phyloP scores from a whole-genome alignment of 1,139 yeast species.

The Kluyveromyces sp. region DNA sequence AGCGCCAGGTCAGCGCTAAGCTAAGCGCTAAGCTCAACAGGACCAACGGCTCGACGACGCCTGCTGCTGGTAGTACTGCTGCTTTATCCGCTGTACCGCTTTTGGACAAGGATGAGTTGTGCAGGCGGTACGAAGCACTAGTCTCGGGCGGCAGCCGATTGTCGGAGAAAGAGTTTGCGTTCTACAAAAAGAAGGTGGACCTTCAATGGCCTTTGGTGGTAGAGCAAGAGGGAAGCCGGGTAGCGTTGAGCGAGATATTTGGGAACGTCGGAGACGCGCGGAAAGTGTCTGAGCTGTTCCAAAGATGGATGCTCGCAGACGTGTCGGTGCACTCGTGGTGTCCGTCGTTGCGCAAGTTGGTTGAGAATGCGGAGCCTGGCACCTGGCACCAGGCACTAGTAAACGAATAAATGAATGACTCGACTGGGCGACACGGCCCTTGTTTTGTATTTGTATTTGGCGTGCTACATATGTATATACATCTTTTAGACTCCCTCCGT shows the following conservation, averaged over 20 bases:
- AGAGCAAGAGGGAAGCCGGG: constrained; percentile 15
- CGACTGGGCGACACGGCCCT: too few species aligned
- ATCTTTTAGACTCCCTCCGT: neutral
- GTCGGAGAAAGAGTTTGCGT: constrained; percentile 20
- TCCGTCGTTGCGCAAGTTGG: constrained; percentile 28
- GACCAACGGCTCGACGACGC: too few species aligned
- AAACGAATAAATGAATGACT: too few species aligned
- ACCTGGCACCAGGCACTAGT: neutral
- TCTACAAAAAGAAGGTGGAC: constrained; percentile 22
- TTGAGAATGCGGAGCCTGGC: constrained; percentile 10
- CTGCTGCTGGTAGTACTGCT: too few species aligned
- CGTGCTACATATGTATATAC: too few species aligned
- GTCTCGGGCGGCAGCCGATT: constrained; percentile 14
- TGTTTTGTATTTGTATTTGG: neutral
- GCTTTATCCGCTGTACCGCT: too few species aligned
- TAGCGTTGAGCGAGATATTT: constrained; percentile 18
- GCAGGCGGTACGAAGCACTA: constrained; percentile 12
- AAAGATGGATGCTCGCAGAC: constrained; percentile 29
- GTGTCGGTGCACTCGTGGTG: constrained; percentile 28
- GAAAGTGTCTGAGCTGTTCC: constrained; percentile 15
- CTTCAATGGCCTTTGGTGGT: constrained; percentile 7
- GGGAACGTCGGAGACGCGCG: constrained; percentile 10
- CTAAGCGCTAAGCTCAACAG: constrained; percentile 3
- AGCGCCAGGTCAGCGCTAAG: constrained; percentile 4
- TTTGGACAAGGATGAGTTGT: constrained; percentile 12